Base-by-base conservation (phyloP, 352 stramenopile species). In the Phytophthora cactorum region DNA sequence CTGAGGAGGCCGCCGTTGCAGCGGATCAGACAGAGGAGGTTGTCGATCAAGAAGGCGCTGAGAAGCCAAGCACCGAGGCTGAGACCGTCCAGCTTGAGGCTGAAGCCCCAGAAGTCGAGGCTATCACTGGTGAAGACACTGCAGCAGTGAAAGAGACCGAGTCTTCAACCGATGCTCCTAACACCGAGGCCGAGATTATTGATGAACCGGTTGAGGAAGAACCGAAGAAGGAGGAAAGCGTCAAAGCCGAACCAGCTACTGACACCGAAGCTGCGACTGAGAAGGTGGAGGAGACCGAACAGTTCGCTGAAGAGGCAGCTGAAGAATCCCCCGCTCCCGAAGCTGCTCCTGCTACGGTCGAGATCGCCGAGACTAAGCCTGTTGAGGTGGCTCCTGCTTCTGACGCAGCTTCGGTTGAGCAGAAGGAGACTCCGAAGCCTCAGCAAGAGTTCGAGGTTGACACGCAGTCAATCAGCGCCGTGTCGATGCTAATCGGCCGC, bases 401-500 rank as follows among this genome's bases (percentile, higher is more conserved):
- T 22, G 22, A 22, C 22, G 22, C 22, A 22, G 22, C 22, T 22
- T 22, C 22, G 22, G 22, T 22, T 22, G 22, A 22, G 22, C 22
- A 38, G 28, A 50, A 65, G 8, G 17, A 52, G 22, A 56, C 0
- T 7, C 1, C 25, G 6, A 44, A 59, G 6, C 25, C 47, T 11
- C 38, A 34, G n/a, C 5, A 56, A 9, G 32, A 56, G 17, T 78
- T 57, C 27, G 52, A 75, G 29, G 66, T 78, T 3, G 70, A 78
- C 52, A 69, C 60, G 14, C 60, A 72, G 25, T 52, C 66, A 1
- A 78, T 78, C 31, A 64, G 38, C 44, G 55, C 70, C 25, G 70
- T 78, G 11, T n/a, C 61, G 0, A 68, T 64, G 39, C 59, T 78
- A 9, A 78, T 78, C 43, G 61, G 60, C n/a, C 70, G 70, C 43